Conservation (phyloP, 1,284 basidiomycete genomes). For the Kwoniella shivajii region DNA sequence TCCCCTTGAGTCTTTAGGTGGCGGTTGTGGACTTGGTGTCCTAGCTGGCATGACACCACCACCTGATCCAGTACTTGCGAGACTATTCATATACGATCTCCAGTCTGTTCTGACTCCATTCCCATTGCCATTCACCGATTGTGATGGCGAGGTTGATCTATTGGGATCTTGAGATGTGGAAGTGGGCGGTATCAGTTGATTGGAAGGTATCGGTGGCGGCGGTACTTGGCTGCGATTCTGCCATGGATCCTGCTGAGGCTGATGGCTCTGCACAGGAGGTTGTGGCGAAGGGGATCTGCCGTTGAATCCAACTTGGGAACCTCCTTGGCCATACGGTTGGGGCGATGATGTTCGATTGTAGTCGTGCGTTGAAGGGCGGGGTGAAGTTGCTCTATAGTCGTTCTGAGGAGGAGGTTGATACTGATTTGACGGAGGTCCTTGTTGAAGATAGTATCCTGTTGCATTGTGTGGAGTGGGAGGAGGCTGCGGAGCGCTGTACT, state of each 20-base stretch:
- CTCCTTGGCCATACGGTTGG: conserved; percentile 6
- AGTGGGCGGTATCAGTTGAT: conserved; percentile 2
- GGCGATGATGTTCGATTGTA: conserved; percentile 13
- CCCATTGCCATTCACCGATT: conserved; percentile 1
- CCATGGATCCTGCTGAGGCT: conserved; percentile 7
- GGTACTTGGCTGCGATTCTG: conserved; percentile 13
- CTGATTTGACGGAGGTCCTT: neutral
- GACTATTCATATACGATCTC: conserved; percentile 41
- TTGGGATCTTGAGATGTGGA: conserved; percentile 4
- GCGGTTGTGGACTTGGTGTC: conserved; percentile 27
- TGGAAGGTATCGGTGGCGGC: neutral
- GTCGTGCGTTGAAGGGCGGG: conserved; percentile 4
- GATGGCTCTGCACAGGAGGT: conserved; percentile 8
- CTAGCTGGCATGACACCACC: conserved; percentile 10
- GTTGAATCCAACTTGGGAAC: conserved; percentile 1
- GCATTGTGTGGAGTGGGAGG: neutral
- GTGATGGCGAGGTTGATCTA: conserved; percentile 17
- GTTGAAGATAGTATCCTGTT: conserved; percentile 1
- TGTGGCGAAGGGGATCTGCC: conserved; percentile 10
- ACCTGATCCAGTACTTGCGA: conserved; percentile 20
- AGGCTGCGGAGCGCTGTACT: conserved; percentile 1
- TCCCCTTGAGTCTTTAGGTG: conserved; percentile 15
- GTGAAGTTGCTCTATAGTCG: conserved; percentile 12
- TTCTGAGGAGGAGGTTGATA: conserved; percentile 1
- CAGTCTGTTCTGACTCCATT: conserved; percentile 26